Evolutionary conservation across 345 rosid genomes (phyloP), one percentile per base, ranked within the genome.

Genomic region (Erysimum cheiranthoides): DNA sequence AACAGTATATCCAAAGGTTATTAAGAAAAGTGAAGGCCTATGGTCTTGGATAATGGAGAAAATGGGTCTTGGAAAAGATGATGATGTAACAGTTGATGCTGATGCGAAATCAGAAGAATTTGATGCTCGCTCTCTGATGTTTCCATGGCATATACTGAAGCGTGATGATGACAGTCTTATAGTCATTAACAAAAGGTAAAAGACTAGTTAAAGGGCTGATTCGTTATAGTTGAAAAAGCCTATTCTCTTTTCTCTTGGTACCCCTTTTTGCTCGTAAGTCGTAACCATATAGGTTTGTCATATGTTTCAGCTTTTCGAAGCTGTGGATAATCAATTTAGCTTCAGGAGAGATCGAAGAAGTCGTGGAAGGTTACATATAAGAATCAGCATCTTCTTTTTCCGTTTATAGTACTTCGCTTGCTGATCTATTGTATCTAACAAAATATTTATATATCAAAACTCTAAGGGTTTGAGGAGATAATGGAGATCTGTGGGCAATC

Each of bases 121-220:
- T 63, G 87, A 85, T 60, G 54, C 85, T 53, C 85, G 47, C 43
- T 54, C 82, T 8, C 69, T 90, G 56, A 64, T 68, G 70, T 92
- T 86, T 79, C 99, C 99, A 51, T 95, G 99, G 99, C 98, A 95
- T 83, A 74, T 95, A 61, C 75, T 90, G 68, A 90, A 87, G 65
- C 83, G 80, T 13, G 84, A 5, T 36, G 86, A 85, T 67, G 66
- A 84, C 75, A 77, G 58, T 72, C 69, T 88, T 56, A 66, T 90
- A 60, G 80, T 92, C 72, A 71, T 82, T 53, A 85, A 71, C 79
- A 87, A 80, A 70, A 87, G 97, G 97, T 95, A 84, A 70, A 5
- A 63, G 14, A 66, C 32, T 71, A 54, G 50, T 62, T 45, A 11
- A 62, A 43, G 34, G 18, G 31, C 6, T 56, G 9, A 49, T 64